Base-by-base conservation (phyloP, 148 eudicot species). In the Camellia lanceoleosa region DNA sequence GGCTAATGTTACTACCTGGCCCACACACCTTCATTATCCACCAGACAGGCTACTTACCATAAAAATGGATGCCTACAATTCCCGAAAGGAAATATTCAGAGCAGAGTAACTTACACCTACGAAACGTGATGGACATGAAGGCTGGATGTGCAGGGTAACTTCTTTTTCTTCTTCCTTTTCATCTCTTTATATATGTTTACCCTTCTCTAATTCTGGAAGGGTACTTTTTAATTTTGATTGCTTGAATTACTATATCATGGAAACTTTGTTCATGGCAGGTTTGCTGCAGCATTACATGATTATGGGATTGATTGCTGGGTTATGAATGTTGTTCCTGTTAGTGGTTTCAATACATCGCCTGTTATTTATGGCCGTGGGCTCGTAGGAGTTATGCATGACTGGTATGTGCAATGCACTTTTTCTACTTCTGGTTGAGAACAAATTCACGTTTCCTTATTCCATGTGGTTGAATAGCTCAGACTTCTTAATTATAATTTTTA, bases 381-480 rank as follows among this genome's bases (percentile, higher is more conserved):
- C 68, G 80, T 90, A 18, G 97, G 97, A 58, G 97, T 93, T 58
- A 84, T 91, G 90, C 97, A 93, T 78, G 97, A 93, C 87, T 93
- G 97, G 97, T 93, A 88, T 46, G 86, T 44, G 7, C 62, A 61
- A 55, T 47, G 49, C 12, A 18, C 69, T 18, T 38, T 61, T 52
- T 7, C 38, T 79, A 18, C 3, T 5, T 47, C 6, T 5, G 44
- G 3, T 43, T 44, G n/a, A 10, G 20, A 42, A 47, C 7, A 47
- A 6, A 47, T 47, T 47, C 51, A 47, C 51, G 7, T 47, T 6
- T 3, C 13, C 2, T 42, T 12, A 42, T 43, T 43, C 71, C 5
- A 0, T 68, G 19, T 19, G n/a, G 5, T 68, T 68, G 71, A 15
- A 68, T 13, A 68, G 71, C 71, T 42, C 19, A 43, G 19, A 3